Percentiles rank a stretch among this genome's conserved stretches.
Conservation (phyloP, 352 stramenopile genomes). For the Pythium sukuiense region DNA sequence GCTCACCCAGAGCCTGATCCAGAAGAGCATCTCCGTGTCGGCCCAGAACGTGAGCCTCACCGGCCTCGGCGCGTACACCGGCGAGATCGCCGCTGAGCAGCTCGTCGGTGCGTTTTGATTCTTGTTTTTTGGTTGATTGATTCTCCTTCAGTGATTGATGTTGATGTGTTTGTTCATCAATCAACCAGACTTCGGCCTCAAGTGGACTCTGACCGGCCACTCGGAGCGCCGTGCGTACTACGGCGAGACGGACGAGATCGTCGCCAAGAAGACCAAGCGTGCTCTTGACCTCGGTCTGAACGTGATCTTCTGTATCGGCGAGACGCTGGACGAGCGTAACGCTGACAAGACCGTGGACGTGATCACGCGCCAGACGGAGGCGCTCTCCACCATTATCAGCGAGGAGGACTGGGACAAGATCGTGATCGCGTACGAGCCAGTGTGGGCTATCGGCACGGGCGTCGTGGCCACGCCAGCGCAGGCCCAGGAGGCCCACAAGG, state of each 20-base stretch:
- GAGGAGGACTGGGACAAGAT: slow-evolving; percentile 82
- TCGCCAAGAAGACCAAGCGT: slow-evolving; percentile 93
- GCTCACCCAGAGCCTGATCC: slow-evolving; percentile 42
- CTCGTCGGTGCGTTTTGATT: slow-evolving; percentile 67
- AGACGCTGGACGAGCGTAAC: slow-evolving; percentile 92
- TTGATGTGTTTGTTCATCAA: slow-evolving; percentile 72
- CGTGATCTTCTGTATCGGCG: slow-evolving; percentile 97
- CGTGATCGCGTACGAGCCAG: slow-evolving; percentile 96
- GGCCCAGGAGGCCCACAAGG: slow-evolving; percentile 92
- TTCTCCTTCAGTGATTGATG: slow-evolving; percentile 31
- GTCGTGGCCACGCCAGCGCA: slow-evolving; percentile 95
- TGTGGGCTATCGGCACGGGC: slow-evolving; percentile 98
- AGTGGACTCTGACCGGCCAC: slow-evolving; percentile 90
- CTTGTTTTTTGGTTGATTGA: background rate
- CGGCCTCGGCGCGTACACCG: slow-evolving; percentile 91
- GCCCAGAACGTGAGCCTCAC: slow-evolving; percentile 76
- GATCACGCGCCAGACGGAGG: slow-evolving; percentile 94
- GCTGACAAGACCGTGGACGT: slow-evolving; percentile 91
- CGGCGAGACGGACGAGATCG: slow-evolving; percentile 90
- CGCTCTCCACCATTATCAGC: slow-evolving; percentile 82
- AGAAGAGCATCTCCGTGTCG: slow-evolving; percentile 62
- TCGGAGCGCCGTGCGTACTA: slow-evolving; percentile 92
- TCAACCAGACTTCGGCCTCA: slow-evolving; percentile 57
- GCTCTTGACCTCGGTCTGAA: slow-evolving; percentile 88
- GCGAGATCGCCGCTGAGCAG: slow-evolving; percentile 86